Evolutionary conservation across 192 early-diverging fungal species (phyloP).

Genomic region (Umbelopsis isabellina): DNA sequence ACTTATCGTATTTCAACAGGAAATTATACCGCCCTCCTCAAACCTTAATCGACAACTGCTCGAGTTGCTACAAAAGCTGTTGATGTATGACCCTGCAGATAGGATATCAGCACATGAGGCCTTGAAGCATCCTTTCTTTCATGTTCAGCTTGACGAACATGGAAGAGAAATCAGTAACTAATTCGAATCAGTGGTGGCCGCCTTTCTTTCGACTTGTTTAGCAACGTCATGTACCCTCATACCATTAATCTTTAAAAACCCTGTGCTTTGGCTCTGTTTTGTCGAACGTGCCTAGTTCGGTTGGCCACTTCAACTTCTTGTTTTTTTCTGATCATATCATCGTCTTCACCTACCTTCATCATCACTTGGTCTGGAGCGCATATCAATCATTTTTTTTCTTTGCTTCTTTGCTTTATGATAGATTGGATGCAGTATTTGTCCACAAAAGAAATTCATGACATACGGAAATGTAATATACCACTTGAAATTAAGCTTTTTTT

Average conservation of each 20-base stretch:
- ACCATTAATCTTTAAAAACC: no score
- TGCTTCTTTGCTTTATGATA: slow-evolving; percentile 21
- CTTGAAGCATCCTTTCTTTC: slow-evolving; percentile 85
- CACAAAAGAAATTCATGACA: background rate
- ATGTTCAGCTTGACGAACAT: slow-evolving; percentile 51
- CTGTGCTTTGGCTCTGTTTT: no score
- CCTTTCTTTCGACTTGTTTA: background rate
- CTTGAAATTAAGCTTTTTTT: background rate
- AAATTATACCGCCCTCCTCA: slow-evolving; percentile 50
- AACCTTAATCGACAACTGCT: slow-evolving; percentile 53
- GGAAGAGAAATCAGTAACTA: slow-evolving; percentile 34
- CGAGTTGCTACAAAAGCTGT: slow-evolving; percentile 72
- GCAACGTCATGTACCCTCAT: no score
- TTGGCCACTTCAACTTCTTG: no score
- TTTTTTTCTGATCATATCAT: background rate
- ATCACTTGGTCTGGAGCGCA: background rate
- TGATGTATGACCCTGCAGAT: slow-evolving; percentile 78
- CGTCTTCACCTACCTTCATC: background rate
- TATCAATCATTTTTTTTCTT: background rate
- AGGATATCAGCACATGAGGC: slow-evolving; percentile 86
- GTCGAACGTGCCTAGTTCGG: no score
- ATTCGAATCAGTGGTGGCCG: background rate
- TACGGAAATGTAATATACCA: slow-evolving; percentile 21
- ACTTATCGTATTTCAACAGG: slow-evolving; percentile 28
- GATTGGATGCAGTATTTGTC: slow-evolving; percentile 9